Conservation (phyloP, 805 yeast species). For the Candida boidinii region DNA sequence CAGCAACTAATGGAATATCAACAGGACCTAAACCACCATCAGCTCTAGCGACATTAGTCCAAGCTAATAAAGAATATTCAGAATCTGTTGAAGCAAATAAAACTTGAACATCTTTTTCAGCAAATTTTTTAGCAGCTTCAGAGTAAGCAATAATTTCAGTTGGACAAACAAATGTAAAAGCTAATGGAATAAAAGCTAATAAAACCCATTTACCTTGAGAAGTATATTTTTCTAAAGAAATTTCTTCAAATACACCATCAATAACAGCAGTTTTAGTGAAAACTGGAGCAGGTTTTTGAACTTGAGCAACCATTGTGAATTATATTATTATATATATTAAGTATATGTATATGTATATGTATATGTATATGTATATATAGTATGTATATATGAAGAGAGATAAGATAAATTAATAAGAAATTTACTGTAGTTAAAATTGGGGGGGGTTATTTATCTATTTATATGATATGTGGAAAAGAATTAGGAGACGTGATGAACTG, state of each 20-base stretch:
- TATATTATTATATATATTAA: too few relatives aligned
- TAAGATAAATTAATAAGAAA: too few relatives aligned
- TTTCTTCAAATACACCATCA: conserved; percentile 93
- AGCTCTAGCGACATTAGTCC: conserved; percentile 95
- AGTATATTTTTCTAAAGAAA: conserved; percentile 80
- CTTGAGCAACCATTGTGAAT: conserved; percentile 70
- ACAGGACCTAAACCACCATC: conserved; percentile 98
- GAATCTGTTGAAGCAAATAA: conserved; percentile 98
- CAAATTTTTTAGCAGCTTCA: conserved; percentile 85
- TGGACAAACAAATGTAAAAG: conserved; percentile 99
- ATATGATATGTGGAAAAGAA: too few relatives aligned
- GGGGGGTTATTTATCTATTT: too few relatives aligned
- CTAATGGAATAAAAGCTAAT: conserved; percentile 95
- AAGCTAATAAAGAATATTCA: conserved; percentile 93
- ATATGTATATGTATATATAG: too few relatives aligned
- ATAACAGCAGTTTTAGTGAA: conserved; percentile 97
- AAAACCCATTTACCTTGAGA: conserved; percentile 94
- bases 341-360: too few relatives aligned
- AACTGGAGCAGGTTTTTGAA: conserved; percentile 93
- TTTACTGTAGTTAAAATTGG: too few relatives aligned
- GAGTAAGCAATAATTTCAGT: conserved; percentile 99
- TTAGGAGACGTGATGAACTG: too few relatives aligned
- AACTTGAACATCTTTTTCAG: conserved; percentile 79
- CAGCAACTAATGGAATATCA: conserved; percentile 90
- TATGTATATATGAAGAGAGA: too few relatives aligned